Evolutionary conservation across 2,329 filamentous ascomycete genomes (phyloP).

Genomic region (Alternaria sp.): DNA sequence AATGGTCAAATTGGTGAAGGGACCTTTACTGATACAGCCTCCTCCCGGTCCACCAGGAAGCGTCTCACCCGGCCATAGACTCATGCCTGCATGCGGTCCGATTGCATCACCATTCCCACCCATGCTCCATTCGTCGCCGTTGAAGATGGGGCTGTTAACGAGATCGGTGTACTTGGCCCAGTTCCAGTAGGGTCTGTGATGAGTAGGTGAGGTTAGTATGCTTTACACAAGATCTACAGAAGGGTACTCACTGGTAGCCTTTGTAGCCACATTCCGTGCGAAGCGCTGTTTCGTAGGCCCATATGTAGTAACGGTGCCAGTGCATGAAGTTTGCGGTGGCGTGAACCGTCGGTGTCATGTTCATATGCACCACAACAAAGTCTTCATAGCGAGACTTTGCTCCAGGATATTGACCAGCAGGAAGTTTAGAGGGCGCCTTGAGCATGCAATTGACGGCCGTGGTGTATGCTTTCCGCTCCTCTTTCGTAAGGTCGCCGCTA

Average conservation of each 20-base stretch:
- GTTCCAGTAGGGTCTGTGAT: slow-evolving; percentile 56
- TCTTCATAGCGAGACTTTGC: slow-evolving; percentile 44
- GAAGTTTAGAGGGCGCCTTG: slow-evolving; percentile 33
- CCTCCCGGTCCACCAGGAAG: slow-evolving; percentile 60
- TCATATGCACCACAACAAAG: slow-evolving; percentile 43
- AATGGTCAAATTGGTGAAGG: slow-evolving; percentile 55
- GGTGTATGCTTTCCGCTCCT: slow-evolving; percentile 43
- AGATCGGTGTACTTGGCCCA: slow-evolving; percentile 58
- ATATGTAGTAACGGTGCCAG: slow-evolving; percentile 53
- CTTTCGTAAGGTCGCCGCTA: slow-evolving; percentile 37
- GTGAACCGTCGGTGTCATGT: slow-evolving; percentile 39
- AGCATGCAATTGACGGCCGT: slow-evolving; percentile 42
- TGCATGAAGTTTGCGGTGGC: slow-evolving; percentile 42
- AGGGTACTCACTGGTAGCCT: slow-evolving; percentile 37
- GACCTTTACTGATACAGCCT: slow-evolving; percentile 61
- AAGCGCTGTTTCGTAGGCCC: slow-evolving; percentile 52
- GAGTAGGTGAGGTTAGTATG: neutral
- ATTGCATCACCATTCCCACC: slow-evolving; percentile 55
- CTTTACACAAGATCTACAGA: neutral
- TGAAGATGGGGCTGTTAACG: slow-evolving; percentile 60
- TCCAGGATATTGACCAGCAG: slow-evolving; percentile 35
- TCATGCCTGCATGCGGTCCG: slow-evolving; percentile 16
- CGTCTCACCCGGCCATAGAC: slow-evolving; percentile 21
- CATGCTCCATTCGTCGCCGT: slow-evolving; percentile 58
- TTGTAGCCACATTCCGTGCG: slow-evolving; percentile 51